Evolutionary conservation across 345 rosid genomes (phyloP).

Genomic region (Camelina hispida): DNA sequence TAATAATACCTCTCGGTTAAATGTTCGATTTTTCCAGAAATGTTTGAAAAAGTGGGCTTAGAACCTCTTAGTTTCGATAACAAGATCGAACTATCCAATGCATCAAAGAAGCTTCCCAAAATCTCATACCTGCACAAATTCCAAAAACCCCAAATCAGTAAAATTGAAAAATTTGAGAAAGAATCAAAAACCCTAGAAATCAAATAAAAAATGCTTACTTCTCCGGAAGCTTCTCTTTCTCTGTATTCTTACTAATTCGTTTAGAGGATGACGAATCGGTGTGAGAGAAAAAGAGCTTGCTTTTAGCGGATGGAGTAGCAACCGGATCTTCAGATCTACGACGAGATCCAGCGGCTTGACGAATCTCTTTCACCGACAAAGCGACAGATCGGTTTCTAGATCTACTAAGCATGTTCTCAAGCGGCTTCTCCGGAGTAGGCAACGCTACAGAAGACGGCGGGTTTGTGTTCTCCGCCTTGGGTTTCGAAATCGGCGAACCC

Average conservation of each 20-base stretch:
- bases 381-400: conserved; percentile 59
- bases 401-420: conserved; percentile 48
- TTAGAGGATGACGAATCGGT: conserved; percentile 32
- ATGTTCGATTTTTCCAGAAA: conserved; percentile 61
- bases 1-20: conserved; percentile 73
- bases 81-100: conserved; percentile 64
- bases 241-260: conserved; percentile 19
- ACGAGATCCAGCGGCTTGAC: conserved; percentile 57
- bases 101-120: conserved; percentile 66
- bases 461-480: conserved; percentile 24
- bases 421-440: conserved; percentile 62
- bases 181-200: not conserved
- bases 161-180: not conserved
- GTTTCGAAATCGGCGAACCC: conserved; percentile 25
- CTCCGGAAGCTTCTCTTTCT: conserved; percentile 49
- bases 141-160: conserved; percentile 10
- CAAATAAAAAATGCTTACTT: conserved; percentile 42
- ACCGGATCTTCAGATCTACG: conserved; percentile 42
- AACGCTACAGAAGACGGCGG: conserved; percentile 37
- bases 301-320: conserved; percentile 45
- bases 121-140: conserved; percentile 55
- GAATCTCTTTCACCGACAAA: conserved; percentile 64
- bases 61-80: conserved; percentile 62
- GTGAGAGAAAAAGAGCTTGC: conserved; percentile 46
- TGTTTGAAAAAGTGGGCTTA: conserved; percentile 55